Percentiles rank a stretch among this genome's conserved stretches.
phyloP scores from a whole-genome alignment of 225 moss, liverwort and hornwort species.

The Pseudisothecium myosuroides region DNA sequence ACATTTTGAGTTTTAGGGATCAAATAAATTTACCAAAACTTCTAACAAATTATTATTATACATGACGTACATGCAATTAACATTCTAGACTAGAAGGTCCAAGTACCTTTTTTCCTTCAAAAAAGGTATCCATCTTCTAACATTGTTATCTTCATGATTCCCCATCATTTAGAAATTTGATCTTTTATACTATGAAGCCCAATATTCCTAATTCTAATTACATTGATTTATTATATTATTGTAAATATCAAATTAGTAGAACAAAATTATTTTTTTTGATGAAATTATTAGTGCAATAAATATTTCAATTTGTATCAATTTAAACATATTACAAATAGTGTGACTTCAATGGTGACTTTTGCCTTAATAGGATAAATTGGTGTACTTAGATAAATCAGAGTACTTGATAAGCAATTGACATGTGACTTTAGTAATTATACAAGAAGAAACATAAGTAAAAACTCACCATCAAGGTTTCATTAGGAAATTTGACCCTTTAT shows the following conservation, averaged over 20 bases:
- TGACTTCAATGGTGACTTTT: neutral
- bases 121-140: neutral
- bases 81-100: neutral
- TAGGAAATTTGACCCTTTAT: neutral
- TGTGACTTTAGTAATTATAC: neutral
- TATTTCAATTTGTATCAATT: neutral
- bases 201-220: neutral
- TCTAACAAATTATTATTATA: neutral
- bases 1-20: neutral
- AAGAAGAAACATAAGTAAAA: neutral
- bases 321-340: neutral
- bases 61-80: fast-evolving
- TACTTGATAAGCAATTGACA: neutral
- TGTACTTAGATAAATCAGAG: neutral
- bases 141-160: neutral
- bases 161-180: neutral
- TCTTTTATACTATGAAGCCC: neutral
- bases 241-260: fast-evolving
- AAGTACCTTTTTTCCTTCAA: neutral
- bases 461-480: neutral
- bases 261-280: neutral
- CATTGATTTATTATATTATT: neutral
- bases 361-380: neutral
- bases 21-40: neutral
- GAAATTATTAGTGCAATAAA: neutral